A percentile compares a stretch with the other conserved stretches of the same genome.
Conservation (phyloP, 139 green algal species). For the Pseudopediastrum boryanum region DNA sequence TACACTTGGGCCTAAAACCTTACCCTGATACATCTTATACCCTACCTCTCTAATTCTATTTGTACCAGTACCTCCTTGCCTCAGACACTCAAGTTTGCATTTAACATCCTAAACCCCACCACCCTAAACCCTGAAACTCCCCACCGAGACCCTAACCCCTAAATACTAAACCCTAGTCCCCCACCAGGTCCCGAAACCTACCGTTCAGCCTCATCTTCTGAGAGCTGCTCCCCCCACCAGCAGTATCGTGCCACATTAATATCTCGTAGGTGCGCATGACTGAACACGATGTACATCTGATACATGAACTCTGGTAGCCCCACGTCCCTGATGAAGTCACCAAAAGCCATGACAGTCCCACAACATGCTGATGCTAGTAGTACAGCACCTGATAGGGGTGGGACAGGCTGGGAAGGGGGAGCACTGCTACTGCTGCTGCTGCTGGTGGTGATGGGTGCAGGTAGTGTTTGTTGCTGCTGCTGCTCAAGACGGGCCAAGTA, state of each 20-base stretch:
- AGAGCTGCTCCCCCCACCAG: background rate
- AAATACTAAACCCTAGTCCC: background rate
- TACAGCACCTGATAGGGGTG: slow-evolving; percentile 12
- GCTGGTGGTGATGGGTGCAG: background rate
- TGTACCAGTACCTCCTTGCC: too few species aligned
- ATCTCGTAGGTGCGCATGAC: slow-evolving; percentile 20
- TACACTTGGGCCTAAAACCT: too few species aligned
- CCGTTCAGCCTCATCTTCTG: background rate
- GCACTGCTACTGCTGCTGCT: slow-evolving; percentile 10
- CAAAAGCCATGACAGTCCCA: slow-evolving; percentile 36
- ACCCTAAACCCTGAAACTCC: too few species aligned
- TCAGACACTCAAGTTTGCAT: too few species aligned
- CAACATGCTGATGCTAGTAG: slow-evolving; percentile 23
- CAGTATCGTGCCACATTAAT: slow-evolving; percentile 14
- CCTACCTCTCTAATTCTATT: too few species aligned
- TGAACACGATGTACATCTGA: slow-evolving; percentile 39
- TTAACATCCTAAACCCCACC: too few species aligned
- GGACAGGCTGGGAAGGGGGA: background rate
- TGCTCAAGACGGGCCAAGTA: slow-evolving; percentile 13
- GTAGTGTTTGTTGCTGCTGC: slow-evolving; percentile 5
- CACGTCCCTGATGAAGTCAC: slow-evolving; percentile 26
- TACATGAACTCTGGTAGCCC: slow-evolving; percentile 27
- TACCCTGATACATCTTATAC: too few species aligned
- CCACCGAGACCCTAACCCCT: too few species aligned
- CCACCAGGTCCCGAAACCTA: background rate